These are phyloP conservation scores for Phytophthora rubi DNA, from an alignment of 352 stramenopile species.

Conservation along the genomic window DNA sequence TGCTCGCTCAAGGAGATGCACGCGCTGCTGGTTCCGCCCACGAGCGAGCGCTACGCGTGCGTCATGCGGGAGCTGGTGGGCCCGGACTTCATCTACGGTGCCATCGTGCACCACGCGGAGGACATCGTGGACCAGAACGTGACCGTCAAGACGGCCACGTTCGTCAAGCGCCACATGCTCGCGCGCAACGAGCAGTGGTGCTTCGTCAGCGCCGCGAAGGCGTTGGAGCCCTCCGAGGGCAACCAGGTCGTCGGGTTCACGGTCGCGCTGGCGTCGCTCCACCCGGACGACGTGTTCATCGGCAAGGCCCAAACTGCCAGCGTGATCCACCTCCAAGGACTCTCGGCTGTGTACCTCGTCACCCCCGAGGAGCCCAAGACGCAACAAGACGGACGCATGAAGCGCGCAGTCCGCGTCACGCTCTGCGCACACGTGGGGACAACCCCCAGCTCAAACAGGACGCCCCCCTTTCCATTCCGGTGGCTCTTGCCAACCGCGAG, in stretches of 20 bases:
- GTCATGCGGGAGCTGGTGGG: constrained; percentile 56
- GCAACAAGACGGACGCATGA: constrained; percentile 22
- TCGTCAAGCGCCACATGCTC: constrained; percentile 51
- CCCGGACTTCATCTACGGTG: constrained; percentile 54
- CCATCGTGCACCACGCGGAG: constrained; percentile 46
- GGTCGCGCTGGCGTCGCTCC: constrained; percentile 45
- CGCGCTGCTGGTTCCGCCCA: constrained; percentile 35
- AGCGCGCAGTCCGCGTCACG: constrained; percentile 40
- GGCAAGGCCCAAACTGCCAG: constrained; percentile 48
- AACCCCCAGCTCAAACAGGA: constrained; percentile 6
- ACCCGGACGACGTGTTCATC: constrained; percentile 50
- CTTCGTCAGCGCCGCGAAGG: constrained; percentile 44
- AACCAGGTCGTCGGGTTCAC: constrained; percentile 34
- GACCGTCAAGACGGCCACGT: constrained; percentile 57
- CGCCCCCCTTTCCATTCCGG: constrained; percentile 15
- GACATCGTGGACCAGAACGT: constrained; percentile 34
- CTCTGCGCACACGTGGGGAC: constrained; percentile 45
- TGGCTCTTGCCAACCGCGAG: constrained; percentile 23
- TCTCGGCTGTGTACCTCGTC: constrained; percentile 44
- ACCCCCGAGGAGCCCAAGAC: constrained; percentile 24
- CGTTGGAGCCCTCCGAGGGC: constrained; percentile 7
- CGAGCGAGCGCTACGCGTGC: constrained; percentile 41
- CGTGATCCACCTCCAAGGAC: constrained; percentile 40
- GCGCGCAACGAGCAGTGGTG: constrained; percentile 59
- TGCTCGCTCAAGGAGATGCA: constrained; percentile 53